Evolutionary conservation across 768 basidiomycete genomes (phyloP).

Genomic region (Cantharellus cinnabarinus): DNA sequence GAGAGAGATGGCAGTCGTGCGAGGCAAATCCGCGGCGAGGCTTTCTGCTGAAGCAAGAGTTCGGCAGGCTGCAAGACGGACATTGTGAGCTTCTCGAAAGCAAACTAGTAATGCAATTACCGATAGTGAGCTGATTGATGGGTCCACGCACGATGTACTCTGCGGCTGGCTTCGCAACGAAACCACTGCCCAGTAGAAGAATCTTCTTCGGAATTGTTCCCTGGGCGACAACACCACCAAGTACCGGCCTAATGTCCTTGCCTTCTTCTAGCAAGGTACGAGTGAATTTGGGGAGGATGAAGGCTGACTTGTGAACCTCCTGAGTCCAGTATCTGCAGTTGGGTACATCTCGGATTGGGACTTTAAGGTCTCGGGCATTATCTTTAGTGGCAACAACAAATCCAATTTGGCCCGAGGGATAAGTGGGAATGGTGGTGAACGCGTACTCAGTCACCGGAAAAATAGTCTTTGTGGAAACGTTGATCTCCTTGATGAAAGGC

Average conservation of each 20-base stretch:
- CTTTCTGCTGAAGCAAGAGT: conserved; percentile 58
- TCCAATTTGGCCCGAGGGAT: conserved; percentile 96
- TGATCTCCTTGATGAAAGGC: conserved; percentile 59
- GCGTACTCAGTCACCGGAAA: conserved; percentile 81
- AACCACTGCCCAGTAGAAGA: conserved; percentile 83
- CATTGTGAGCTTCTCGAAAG: neutral
- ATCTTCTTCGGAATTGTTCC: conserved; percentile 44
- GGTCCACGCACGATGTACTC: conserved; percentile 77
- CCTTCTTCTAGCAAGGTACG: conserved; percentile 52
- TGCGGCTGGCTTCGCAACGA: conserved; percentile 89
- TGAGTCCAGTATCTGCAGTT: conserved; percentile 71
- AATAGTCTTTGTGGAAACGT: conserved; percentile 41
- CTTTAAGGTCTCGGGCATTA: conserved; percentile 39
- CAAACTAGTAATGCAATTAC: conserved; percentile 21
- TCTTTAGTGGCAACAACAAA: conserved; percentile 80
- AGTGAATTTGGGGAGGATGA: conserved; percentile 85
- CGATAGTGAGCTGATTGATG: conserved; percentile 68
- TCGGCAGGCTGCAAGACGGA: conserved; percentile 45
- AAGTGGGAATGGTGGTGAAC: conserved; percentile 91
- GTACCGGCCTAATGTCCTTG: conserved; percentile 47
- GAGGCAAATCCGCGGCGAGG: conserved; percentile 46
- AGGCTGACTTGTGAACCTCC: conserved; percentile 59
- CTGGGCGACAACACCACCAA: conserved; percentile 40
- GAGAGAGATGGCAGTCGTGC: conserved; percentile 53
- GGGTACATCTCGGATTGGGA: conserved; percentile 50